phyloP scores from a whole-genome alignment of 345 rosid genomes.

The Adansonia digitata region DNA sequence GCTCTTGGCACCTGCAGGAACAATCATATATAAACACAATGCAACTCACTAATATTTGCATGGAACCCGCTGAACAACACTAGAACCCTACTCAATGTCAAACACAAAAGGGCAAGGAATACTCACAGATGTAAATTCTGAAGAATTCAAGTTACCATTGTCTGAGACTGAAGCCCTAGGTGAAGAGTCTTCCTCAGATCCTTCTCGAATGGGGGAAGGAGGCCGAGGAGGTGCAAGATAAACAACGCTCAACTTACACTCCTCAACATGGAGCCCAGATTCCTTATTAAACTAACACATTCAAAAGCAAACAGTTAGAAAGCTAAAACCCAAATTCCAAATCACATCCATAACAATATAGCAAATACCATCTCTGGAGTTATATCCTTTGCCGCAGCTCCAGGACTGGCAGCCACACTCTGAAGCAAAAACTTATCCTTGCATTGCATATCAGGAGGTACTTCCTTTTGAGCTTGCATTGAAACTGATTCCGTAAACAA shows the following conservation, averaged over 20 bases:
- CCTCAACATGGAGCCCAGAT: slow-evolving; percentile 57
- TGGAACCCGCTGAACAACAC: not conserved
- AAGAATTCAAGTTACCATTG: not conserved
- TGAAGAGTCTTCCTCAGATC: slow-evolving; percentile 75
- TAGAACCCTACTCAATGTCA: not conserved
- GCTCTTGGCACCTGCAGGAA: not conserved
- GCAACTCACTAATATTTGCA: not conserved
- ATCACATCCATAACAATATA: not conserved
- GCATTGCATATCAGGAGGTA: slow-evolving; percentile 76
- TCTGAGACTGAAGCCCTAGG: slow-evolving; percentile 33
- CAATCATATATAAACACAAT: too few relatives aligned
- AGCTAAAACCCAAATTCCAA: not conserved
- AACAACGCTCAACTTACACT: slow-evolving; percentile 69
- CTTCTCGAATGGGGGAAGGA: slow-evolving; percentile 77
- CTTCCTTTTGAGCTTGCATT: slow-evolving; percentile 93
- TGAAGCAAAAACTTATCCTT: slow-evolving; percentile 87
- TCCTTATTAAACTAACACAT: slow-evolving; percentile 56
- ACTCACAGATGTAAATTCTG: slow-evolving; percentile 61
- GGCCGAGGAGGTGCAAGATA: slow-evolving; percentile 74
- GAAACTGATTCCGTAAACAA: slow-evolving; percentile 43
- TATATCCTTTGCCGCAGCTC: slow-evolving; percentile 55
- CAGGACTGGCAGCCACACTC: slow-evolving; percentile 52
- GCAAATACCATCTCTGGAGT: slow-evolving; percentile 65
- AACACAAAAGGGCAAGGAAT: slow-evolving; percentile 8
- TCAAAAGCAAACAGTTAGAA: not conserved